Evolutionary conservation across 2,329 filamentous ascomycete genomes (phyloP), one percentile per base, ranked within the genome.

Genomic region (Fusarium sp.): DNA sequence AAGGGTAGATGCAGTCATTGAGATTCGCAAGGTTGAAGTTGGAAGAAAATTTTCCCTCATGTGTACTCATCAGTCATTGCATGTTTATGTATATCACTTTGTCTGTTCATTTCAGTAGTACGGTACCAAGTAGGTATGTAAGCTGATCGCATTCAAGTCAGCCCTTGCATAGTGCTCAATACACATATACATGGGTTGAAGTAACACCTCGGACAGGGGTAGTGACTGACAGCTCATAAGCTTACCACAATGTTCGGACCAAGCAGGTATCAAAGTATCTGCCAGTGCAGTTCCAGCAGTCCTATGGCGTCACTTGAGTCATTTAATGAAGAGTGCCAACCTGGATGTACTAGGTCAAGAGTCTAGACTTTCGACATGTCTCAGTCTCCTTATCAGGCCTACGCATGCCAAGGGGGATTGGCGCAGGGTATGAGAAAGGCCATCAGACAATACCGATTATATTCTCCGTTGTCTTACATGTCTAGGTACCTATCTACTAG

Each of bases 311-410:
- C 67, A 67, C 54, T 34, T 39, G 39, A 43, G 41, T 30, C 44
- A 61, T 58, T 46, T 37, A 46, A 46, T 45, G 46, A 56, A 53
- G 58, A 70, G 56, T 53, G 34, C n/a, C 43, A 55, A 26, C 23
- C 18, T 41, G 31, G 37, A 44, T 59, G 21, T 44, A 14, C 49
- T 23, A 30, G 52, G 26, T 25, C 44, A 19, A 48, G 34, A 52
- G 62, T 50, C 66, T 55, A 62, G 58, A 53, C 43, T 4, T 23
- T 23, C 43, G 26, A 25, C n/a, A 67, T 70, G 62, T 63, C 62
- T 70, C 45, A 44, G 46, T 43, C 14, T 23, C 8, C 25, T 28
- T 34, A 18, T 45, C 39, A 50, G 34, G 12, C 26, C 12, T 21
- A 12, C 26, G 58, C 45, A 69, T 57, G 41, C 39, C 25, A 19